phyloP scores from a whole-genome alignment of 495 filamentous ascomycete species.

The Penicillium antarcticum region DNA sequence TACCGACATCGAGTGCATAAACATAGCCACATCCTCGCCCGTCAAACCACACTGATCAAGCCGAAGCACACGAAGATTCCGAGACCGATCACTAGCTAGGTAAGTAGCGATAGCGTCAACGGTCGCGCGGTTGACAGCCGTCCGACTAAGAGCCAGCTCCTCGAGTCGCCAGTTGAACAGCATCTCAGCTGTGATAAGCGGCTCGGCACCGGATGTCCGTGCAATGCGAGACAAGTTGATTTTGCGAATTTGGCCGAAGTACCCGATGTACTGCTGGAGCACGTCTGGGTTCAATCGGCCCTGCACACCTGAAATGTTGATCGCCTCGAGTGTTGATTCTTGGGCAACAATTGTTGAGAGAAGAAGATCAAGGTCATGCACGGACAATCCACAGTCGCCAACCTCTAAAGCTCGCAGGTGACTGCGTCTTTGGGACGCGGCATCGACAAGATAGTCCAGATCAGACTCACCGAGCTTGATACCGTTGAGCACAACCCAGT shows the following conservation, averaged over 20 bases:
- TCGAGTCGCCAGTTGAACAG: constrained; percentile 72
- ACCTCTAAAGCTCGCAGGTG: constrained; percentile 80
- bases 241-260: constrained; percentile 67
- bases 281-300: constrained; percentile 64
- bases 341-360: constrained; percentile 52
- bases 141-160: constrained; percentile 65
- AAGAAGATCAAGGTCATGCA: constrained; percentile 44
- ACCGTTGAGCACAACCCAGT: constrained; percentile 77
- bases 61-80: constrained; percentile 61
- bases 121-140: constrained; percentile 55
- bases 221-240: constrained; percentile 69
- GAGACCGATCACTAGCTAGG: constrained; percentile 59
- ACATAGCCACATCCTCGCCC: constrained; percentile 70
- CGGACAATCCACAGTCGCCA: constrained; percentile 68
- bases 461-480: constrained; percentile 82
- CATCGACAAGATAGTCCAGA: constrained; percentile 68
- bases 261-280: constrained; percentile 60
- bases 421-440: constrained; percentile 59
- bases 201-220: constrained; percentile 57
- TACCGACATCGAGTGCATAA: constrained; percentile 70
- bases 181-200: constrained; percentile 64
- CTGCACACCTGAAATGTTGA: constrained; percentile 75
- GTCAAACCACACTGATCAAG: constrained; percentile 80
- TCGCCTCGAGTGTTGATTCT: constrained; percentile 67
- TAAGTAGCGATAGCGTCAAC: constrained; percentile 61